These are phyloP conservation scores for Castanea crenata DNA, from an alignment of 306 rosid genomes.

Conservation along the genomic window DNA sequence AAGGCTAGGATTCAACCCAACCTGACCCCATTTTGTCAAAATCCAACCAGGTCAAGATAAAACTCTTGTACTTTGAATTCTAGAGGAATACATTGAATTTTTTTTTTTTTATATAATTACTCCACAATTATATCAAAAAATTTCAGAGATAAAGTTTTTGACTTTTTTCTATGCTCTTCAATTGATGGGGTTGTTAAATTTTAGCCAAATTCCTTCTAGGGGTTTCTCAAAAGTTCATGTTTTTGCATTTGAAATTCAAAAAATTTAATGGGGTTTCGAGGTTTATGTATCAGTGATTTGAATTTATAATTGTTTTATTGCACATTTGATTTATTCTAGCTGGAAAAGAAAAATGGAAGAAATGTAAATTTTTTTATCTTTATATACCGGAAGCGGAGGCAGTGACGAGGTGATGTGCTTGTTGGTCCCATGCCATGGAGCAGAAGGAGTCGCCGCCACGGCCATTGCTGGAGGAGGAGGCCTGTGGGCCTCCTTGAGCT, in stretches of 20 bases:
- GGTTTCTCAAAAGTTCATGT: neutral
- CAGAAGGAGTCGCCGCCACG: conserved; percentile 52
- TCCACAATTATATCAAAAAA: neutral
- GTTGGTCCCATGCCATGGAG: conserved; percentile 87
- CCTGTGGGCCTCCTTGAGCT: conserved; percentile 83
- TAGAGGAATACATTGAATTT: too few species aligned
- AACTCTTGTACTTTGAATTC: too few species aligned
- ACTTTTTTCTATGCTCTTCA: neutral
- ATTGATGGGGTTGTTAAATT: neutral
- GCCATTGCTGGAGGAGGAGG: conserved; percentile 23
- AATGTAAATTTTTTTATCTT: neutral
- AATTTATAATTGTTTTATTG: neutral
- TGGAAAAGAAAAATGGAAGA: neutral
- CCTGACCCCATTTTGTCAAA: neutral
- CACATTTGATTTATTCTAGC: neutral
- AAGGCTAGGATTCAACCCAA: neutral
- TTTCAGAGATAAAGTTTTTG: neutral
- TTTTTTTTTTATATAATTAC: too few species aligned
- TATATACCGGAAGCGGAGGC: conserved; percentile 56
- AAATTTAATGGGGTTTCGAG: conserved; percentile 4
- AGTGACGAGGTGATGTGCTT: conserved; percentile 64
- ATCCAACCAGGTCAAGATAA: neutral
- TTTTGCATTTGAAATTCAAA: conserved; percentile 2
- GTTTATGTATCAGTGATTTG: neutral
- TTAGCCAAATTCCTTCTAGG: neutral